Base-by-base conservation (phyloP, 805 yeast species). In the Zygoascus ofunaensis region DNA sequence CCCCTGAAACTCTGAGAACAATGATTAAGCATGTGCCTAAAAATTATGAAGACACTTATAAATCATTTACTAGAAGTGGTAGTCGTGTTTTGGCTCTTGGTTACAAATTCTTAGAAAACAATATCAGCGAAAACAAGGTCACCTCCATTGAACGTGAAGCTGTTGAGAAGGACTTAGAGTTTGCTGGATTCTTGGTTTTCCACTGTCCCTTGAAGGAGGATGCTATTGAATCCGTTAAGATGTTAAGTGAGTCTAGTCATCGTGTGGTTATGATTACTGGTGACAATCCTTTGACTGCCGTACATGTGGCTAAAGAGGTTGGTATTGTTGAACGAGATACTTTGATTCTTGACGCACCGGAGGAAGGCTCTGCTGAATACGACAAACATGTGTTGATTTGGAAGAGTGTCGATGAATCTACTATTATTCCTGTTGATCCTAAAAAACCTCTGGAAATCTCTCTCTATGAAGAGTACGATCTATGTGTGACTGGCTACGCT, bases 241-340 rank as follows among this genome's bases (percentile, higher is more conserved):
- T 87, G 97, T 73, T 92, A 64, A 90, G 87, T 65, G 94, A 87
- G 60, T 87, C 97, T 1, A 79, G 90, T 44, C 98, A 92, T 64
- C 87, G 98, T 61, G 85, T 87, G 62, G 79, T 92, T 36, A 92
- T 92, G 98, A 92, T 92, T 55, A 92, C 98, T 40, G 98, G 98
- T 72, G 98, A 92, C 66, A 92, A 90, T 64, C 97, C 98, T 34
- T 76, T 92, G 60, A 92, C 98, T 53, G 98, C 98, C 26, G 92
- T 92, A 49, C 97, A 90, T 62, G 98, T 92, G 55, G 97, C 97
- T 19, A 80, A 80, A 55, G 95, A 87, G 65, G 97, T 92, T 48
- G 82, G 72, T 17, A 92, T 92, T 58, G 82, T 87, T 48, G 83
- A 82, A 41, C 80, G 87, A 54, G 87, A 82, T 43, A 85, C 84